Percentiles rank a stretch among this genome's conserved stretches.
These are phyloP conservation scores for Gynochthodes officinalis DNA, from an alignment of 257 asterid genomes.

Conservation along the genomic window DNA sequence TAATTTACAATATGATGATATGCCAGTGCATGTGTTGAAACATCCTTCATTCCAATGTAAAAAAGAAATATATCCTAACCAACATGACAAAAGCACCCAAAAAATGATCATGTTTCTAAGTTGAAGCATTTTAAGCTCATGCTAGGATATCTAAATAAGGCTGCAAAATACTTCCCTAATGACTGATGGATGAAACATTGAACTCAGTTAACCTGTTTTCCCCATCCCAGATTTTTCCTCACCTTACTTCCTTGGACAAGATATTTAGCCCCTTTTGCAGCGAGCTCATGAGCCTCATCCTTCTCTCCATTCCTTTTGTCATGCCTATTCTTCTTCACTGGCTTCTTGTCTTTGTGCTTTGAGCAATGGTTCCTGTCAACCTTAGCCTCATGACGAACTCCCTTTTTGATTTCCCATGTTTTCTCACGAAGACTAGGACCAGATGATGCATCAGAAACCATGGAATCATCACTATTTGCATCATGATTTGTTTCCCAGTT, in stretches of 20 bases:
- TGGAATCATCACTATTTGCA: conserved; percentile 37
- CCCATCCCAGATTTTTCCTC: conserved; percentile 26
- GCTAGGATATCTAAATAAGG: neutral
- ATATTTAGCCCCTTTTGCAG: conserved; percentile 11
- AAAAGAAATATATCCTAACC: neutral
- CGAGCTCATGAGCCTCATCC: conserved; percentile 8
- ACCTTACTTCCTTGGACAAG: conserved; percentile 25
- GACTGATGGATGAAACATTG: neutral
- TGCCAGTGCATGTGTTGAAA: conserved; percentile 20
- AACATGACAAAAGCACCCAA: conserved; percentile 4
- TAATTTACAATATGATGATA: conserved; percentile 5
- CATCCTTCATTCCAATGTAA: conserved; percentile 7
- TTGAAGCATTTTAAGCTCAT: conserved; percentile 5
- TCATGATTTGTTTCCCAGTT: neutral
- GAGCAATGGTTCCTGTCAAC: conserved; percentile 3
- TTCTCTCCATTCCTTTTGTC: conserved; percentile 17
- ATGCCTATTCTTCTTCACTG: conserved; percentile 20
- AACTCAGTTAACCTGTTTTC: conserved; percentile 18
- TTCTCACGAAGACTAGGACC: conserved; percentile 29
- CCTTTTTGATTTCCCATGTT: conserved; percentile 4
- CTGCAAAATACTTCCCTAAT: neutral
- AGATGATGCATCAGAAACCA: conserved; percentile 48
- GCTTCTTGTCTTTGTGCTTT: conserved; percentile 5
- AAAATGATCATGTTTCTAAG: conserved; percentile 10
- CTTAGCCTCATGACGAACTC: conserved; percentile 1